Percentiles rank a stretch among this genome's conserved stretches.
Conservation (phyloP, 1,284 basidiomycete genomes). For the Vanrija sp. region DNA sequence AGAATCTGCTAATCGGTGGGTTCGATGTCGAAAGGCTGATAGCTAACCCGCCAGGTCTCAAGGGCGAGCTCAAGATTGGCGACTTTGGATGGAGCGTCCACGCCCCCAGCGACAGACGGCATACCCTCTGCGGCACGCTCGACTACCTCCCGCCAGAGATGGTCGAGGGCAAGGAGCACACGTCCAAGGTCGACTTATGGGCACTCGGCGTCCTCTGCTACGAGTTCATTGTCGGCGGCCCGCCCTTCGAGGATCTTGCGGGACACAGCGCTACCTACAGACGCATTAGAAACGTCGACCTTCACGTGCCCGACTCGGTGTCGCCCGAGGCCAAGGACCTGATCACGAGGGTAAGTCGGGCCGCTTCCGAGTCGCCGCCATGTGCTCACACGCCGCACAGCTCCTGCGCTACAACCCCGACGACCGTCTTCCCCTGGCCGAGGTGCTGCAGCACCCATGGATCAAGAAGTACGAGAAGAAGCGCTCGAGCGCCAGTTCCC, state of each 20-base stretch:
- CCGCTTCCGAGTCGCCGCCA: background rate
- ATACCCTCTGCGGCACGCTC: slow-evolving; percentile 88
- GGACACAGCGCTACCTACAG: slow-evolving; percentile 83
- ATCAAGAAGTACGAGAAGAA: slow-evolving; percentile 67
- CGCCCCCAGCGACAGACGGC: slow-evolving; percentile 82
- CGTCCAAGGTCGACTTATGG: slow-evolving; percentile 70
- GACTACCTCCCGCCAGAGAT: slow-evolving; percentile 99
- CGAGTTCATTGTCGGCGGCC: slow-evolving; percentile 87
- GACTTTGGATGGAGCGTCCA: slow-evolving; percentile 99
- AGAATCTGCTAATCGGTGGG: slow-evolving; percentile 83
- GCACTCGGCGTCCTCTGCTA: slow-evolving; percentile 93
- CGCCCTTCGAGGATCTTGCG: slow-evolving; percentile 83
- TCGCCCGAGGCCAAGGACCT: slow-evolving; percentile 65
- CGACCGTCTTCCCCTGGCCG: slow-evolving; percentile 70
- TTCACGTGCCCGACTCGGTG: slow-evolving; percentile 66
- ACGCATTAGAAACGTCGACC: slow-evolving; percentile 63
- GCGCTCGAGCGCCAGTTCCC: slow-evolving; percentile 15
- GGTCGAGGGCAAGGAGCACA: slow-evolving; percentile 70
- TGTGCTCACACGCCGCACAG: slow-evolving; percentile 50
- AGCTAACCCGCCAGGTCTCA: slow-evolving; percentile 53
- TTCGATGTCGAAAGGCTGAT: background rate
- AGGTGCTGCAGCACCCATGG: slow-evolving; percentile 89
- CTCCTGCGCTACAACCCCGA: slow-evolving; percentile 82
- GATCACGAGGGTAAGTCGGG: slow-evolving; percentile 56
- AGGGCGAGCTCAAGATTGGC: slow-evolving; percentile 80